Conservation (phyloP, 768 basidiomycete species). For the Pulveroboletus ravenelii region DNA sequence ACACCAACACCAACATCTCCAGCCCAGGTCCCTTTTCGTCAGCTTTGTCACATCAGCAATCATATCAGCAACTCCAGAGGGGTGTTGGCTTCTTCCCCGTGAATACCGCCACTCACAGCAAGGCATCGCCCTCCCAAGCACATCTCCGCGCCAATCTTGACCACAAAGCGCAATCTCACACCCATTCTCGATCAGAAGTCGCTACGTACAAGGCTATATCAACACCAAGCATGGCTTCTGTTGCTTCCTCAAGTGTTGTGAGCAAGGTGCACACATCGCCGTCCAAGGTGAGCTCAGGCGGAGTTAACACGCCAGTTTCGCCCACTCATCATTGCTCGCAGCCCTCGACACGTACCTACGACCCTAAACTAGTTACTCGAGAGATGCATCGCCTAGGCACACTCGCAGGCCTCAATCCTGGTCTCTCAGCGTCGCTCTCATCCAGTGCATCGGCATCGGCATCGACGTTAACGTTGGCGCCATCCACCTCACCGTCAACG, state of each 20-base stretch:
- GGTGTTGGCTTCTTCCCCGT: conserved; percentile 26
- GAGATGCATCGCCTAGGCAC: conserved; percentile 83
- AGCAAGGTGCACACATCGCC: conserved; percentile 33
- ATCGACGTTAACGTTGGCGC: conserved; percentile 40
- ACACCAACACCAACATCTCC: conserved; percentile 8
- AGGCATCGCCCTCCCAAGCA: conserved; percentile 26
- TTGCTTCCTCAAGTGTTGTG: conserved; percentile 21
- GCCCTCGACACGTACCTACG: conserved; percentile 69
- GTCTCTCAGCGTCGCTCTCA: conserved; percentile 33
- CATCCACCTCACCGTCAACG: conserved; percentile 36
- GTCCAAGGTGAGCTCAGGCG: conserved; percentile 29
- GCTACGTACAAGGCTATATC: conserved; percentile 17
- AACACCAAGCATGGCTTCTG: conserved; percentile 24
- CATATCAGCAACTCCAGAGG: conserved; percentile 34
- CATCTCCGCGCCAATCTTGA: conserved; percentile 25
- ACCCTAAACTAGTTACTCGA: conserved; percentile 72
- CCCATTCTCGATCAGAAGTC: conserved; percentile 36
- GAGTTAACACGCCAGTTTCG: conserved; percentile 13
- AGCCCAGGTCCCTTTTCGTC: conserved; percentile 13
- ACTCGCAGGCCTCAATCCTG: conserved; percentile 49
- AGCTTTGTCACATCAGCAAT: conserved; percentile 13
- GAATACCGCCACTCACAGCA: conserved; percentile 37
- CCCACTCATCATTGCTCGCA: conserved; percentile 25
- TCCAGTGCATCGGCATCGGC: conserved; percentile 49
- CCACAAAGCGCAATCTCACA: conserved; percentile 34